Evolutionary conservation across 2,329 filamentous ascomycete species (phyloP), one percentile per base, ranked within the genome.

Genomic region (Pseudogymnoascus sp.): DNA sequence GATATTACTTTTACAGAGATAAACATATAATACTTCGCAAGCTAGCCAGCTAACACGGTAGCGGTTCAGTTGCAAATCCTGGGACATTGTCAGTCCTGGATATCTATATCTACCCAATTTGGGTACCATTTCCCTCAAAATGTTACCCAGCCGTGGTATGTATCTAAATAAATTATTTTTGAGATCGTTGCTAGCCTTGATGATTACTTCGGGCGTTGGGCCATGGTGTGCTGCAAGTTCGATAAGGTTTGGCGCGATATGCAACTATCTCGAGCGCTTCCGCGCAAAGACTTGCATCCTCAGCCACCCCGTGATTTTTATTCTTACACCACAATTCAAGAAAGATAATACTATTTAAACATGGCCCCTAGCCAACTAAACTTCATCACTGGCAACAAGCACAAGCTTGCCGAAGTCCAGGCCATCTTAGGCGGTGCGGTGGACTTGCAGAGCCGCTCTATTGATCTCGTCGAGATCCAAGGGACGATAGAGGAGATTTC

Each of bases 321-420:
- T 31, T 53, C 33, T 11, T 12, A 5, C 47, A 33, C 47, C 47
- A 56, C 47, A 5, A 33, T 4, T 18, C n/a, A 56, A 23, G 4
- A 31, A 31, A 16, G 14, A 28, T 3, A 11, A 33, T 31, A 53
- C 6, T 56, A 56, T 31, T 47, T 38, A 37, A 62, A 18, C 21
- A 69, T 65, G 61, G 82, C 82, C 78, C 74, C 77, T 59, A 78
- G 79, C 68, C 76, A 80, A 66, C 79, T 99, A 68, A 92, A 95
- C 77, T 99, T 99, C 79, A 96, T 99, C 73, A 97, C 93, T 1
- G 90, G 93, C 76, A 99, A 99, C 77, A 86, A 88, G 72, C 95
- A 96, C 79, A 99, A 99, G 79, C 83, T 99, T 63, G 79, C 82
- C 63, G 94, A 99, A 79, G 92, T 96, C 68, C 86, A 90, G 75